Evolutionary conservation across 2,329 filamentous ascomycete species (phyloP).

Genomic region (Fusarium sterilihyphosum): DNA sequence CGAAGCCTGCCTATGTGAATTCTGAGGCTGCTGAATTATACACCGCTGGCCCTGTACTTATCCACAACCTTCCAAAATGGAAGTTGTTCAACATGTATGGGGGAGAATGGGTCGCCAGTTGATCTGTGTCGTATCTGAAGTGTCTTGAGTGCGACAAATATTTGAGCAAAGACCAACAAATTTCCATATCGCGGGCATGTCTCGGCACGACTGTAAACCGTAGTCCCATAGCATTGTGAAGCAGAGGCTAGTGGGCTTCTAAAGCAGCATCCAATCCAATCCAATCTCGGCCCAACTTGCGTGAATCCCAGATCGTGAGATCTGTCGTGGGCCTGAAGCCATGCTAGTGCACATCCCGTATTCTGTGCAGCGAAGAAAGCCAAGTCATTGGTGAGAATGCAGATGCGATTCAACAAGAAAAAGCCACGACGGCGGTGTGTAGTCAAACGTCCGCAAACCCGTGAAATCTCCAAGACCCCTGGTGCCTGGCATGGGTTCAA

Average conservation of each 20-base stretch:
- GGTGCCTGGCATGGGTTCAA: constrained; percentile 11
- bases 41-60: constrained; percentile 11
- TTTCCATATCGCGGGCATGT: constrained; percentile 24
- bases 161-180: constrained; percentile 7
- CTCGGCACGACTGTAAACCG: constrained; percentile 32
- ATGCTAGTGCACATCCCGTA: constrained; percentile 30
- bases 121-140: constrained; percentile 1
- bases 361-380: constrained; percentile 27
- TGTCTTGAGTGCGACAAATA: not conserved
- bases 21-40: not conserved
- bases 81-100: constrained; percentile 21
- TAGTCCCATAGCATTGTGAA: constrained; percentile 2
- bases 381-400: constrained; percentile 26
- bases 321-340: constrained; percentile 30
- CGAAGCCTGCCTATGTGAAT: not conserved
- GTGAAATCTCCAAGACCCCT: constrained; percentile 24
- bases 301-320: constrained; percentile 39
- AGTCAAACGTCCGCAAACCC: constrained; percentile 21
- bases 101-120: constrained; percentile 15
- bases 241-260: constrained; percentile 18
- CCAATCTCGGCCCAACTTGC: constrained; percentile 33
- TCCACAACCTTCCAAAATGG: constrained; percentile 23
- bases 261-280: constrained; percentile 11
- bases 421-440: constrained; percentile 35
- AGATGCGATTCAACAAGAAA: not conserved